phyloP scores from a whole-genome alignment of 1,284 basidiomycete species.

The Mycena citricolor region DNA sequence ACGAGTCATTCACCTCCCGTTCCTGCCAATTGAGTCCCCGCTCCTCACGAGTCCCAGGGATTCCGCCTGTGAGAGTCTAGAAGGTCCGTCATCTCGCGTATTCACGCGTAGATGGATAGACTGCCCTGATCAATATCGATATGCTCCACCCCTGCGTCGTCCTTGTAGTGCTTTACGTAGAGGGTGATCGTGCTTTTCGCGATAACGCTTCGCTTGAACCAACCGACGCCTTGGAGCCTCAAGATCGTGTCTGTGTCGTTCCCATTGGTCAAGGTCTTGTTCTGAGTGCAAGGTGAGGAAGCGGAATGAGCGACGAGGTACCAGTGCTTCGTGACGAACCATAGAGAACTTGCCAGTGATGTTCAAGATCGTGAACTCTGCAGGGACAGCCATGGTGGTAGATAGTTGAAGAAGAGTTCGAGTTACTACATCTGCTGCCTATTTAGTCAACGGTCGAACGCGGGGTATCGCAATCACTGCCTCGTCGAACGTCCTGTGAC shows the following conservation, averaged over 20 bases:
- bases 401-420: too few relatives aligned
- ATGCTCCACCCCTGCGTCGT: conserved; percentile 40
- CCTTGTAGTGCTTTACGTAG: conserved; percentile 41
- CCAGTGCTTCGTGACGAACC: conserved; percentile 29
- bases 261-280: conserved; percentile 42
- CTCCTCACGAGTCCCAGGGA: conserved; percentile 37
- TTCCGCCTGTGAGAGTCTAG: conserved; percentile 39
- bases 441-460: too few relatives aligned
- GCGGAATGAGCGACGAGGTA: not conserved
- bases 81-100: too few relatives aligned
- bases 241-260: conserved; percentile 42
- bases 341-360: conserved; percentile 43
- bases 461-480: too few relatives aligned
- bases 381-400: conserved; percentile 56
- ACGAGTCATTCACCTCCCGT: conserved; percentile 33
- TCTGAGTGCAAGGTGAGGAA: conserved; percentile 26
- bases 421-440: too few relatives aligned
- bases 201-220: conserved; percentile 37
- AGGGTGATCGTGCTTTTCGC: conserved; percentile 40
- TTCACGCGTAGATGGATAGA: too few relatives aligned
- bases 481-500: too few relatives aligned
- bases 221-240: conserved; percentile 43
- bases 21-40: conserved; percentile 38
- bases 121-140: conserved; percentile 42
- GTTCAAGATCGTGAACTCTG: conserved; percentile 40